Evolutionary conservation across 139 green algal genomes (phyloP).

Genomic region (Trebouxia sp.): DNA sequence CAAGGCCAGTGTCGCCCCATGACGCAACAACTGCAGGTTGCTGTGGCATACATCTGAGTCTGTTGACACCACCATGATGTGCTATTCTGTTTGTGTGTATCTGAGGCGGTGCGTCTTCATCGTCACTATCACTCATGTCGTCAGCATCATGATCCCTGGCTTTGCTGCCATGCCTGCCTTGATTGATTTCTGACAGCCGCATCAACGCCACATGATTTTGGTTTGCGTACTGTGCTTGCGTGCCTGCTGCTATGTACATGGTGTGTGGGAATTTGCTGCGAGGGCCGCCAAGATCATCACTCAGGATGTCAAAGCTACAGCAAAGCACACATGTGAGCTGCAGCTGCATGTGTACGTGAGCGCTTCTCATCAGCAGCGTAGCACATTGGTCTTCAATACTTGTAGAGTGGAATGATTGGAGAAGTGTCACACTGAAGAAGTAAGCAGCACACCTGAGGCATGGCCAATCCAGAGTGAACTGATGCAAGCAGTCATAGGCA

Average conservation of each 20-base stretch:
- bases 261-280: slow-evolving; percentile 88
- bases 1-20: slow-evolving; percentile 86
- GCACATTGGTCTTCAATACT: not conserved
- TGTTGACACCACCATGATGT: slow-evolving; percentile 88
- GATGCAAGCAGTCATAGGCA: slow-evolving; percentile 94
- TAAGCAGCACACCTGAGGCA: slow-evolving; percentile 71
- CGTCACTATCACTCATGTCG: slow-evolving; percentile 50
- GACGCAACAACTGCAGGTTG: slow-evolving; percentile 82
- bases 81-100: slow-evolving; percentile 62
- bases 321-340: not conserved
- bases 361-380: not conserved
- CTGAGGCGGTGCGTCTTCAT: slow-evolving; percentile 54
- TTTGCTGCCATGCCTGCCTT: slow-evolving; percentile 48
- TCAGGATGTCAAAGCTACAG: slow-evolving; percentile 87
- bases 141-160: slow-evolving; percentile 45
- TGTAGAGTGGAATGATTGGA: not conserved
- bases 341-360: not conserved
- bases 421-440: not conserved
- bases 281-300: slow-evolving; percentile 80
- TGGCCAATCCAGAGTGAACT: slow-evolving; percentile 88
- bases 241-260: slow-evolving; percentile 81
- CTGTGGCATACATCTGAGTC: slow-evolving; percentile 89
- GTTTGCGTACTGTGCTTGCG: slow-evolving; percentile 63
- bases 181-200: slow-evolving; percentile 66
- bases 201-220: slow-evolving; percentile 83